phyloP scores from a whole-genome alignment of 768 basidiomycete genomes.

The Cytidiella melzeri region DNA sequence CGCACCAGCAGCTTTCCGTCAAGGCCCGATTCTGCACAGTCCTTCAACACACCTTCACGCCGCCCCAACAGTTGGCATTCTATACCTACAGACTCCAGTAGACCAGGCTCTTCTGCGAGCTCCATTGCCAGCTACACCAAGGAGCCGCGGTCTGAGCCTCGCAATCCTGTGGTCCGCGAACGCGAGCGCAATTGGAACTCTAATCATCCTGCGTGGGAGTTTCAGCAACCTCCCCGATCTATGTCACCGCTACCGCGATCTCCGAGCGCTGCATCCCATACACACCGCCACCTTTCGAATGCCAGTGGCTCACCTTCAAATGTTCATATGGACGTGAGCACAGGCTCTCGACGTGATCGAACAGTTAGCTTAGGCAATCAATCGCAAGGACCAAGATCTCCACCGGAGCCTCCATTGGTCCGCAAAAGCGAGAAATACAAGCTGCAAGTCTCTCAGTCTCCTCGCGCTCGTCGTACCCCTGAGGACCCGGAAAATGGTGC shows the following conservation, averaged over 20 bases:
- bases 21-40: constrained; percentile 33
- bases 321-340: background rate
- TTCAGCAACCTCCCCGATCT: background rate
- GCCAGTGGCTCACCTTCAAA: background rate
- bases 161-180: constrained; percentile 32
- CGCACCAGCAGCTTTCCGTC: constrained; percentile 32
- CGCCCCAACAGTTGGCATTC: constrained; percentile 26
- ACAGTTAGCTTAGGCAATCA: background rate
- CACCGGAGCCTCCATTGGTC: background rate
- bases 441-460: background rate
- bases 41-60: background rate
- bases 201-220: constrained; percentile 48
- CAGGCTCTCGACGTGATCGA: background rate
- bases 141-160: background rate
- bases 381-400: too few relatives aligned
- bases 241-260: constrained; percentile 3
- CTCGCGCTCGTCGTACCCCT: background rate
- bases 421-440: background rate
- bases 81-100: constrained; percentile 19
- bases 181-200: constrained; percentile 68
- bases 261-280: background rate
- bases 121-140: constrained; percentile 17
- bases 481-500: background rate
- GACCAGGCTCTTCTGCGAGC: constrained; percentile 1
- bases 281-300: background rate